Evolutionary conservation across 768 basidiomycete genomes (phyloP).

Genomic region (Scleroderma bovista): DNA sequence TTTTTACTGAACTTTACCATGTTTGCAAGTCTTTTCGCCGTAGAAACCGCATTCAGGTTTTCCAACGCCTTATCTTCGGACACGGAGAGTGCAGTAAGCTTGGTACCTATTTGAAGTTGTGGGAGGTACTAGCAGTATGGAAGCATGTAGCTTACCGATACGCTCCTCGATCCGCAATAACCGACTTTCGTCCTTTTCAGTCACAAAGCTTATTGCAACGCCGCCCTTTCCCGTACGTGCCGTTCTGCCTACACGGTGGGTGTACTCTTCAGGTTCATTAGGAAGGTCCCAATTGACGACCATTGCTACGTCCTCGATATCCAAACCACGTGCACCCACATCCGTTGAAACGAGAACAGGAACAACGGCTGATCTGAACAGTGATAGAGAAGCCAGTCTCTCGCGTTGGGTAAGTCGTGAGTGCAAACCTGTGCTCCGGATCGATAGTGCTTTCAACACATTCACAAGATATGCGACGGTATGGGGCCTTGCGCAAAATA

Average conservation of each 20-base stretch:
- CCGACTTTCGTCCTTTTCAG: constrained; percentile 85
- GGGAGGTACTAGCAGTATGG: not conserved
- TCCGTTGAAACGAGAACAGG: constrained; percentile 94
- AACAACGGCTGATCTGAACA: constrained; percentile 82
- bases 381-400: constrained; percentile 72
- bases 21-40: constrained; percentile 86
- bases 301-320: constrained; percentile 94
- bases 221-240: constrained; percentile 88
- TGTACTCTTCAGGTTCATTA: constrained; percentile 85
- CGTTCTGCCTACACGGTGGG: constrained; percentile 91
- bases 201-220: constrained; percentile 89
- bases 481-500: constrained; percentile 81
- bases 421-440: constrained; percentile 87
- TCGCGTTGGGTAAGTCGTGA: constrained; percentile 92
- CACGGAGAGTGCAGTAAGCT: constrained; percentile 66
- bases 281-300: constrained; percentile 98
- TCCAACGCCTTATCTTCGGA: constrained; percentile 81
- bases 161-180: constrained; percentile 80
- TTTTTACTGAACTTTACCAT: constrained; percentile 57
- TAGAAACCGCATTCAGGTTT: constrained; percentile 82
- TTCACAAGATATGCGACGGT: constrained; percentile 87
- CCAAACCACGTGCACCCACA: constrained; percentile 91
- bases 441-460: constrained; percentile 69
- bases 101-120: constrained; percentile 48
- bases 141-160: constrained; percentile 54